Evolutionary conservation across 352 stramenopile species (phyloP), one percentile per base, ranked within the genome.

Genomic region (Globisporangium polare): DNA sequence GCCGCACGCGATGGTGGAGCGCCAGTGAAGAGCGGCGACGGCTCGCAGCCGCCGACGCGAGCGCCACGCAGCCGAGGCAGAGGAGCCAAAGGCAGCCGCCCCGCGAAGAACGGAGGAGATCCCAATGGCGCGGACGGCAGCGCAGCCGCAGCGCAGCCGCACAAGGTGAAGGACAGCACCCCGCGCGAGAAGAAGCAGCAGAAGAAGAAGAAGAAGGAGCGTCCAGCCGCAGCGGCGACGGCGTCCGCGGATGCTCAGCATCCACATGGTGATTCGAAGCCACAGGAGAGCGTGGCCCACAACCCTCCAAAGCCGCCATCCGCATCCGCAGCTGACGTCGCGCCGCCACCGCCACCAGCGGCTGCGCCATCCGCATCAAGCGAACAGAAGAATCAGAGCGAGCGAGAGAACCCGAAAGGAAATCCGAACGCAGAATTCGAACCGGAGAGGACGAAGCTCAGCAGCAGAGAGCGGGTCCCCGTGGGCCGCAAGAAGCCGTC

Each of bases 171-270:
- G 22, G 17, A 39, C 6, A 17, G 35, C 12, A 13, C 13, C 24
- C 5, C 47, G 8, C 47, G 35, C 0, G 53, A 7, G 53, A 49
- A 43, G 20, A 47, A 45, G 15, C 8, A 41, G 35, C 18, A 59
- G 35, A 35, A 58, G 22, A 12, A 55, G 24, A 59, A 59, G 39
- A 59, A 59, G 35, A 59, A 59, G 8, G 39, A 60, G 24, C 54
- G 22, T n/a, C 26, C 42, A 8, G 29, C 15, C 4, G 15, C 17
- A 18, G 39, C 18, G 15, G 15, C 4, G 18, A 12, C 26, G 10
- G 29, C 37, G 18, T 29, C 20, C 22, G 37, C 35, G 31, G 54
- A 60, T 20, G 17, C 26, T 26, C 37, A 60, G 22, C 31, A 3
- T 3, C 22, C 7, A 15, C 26, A 27, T 17, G 41, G 18, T 39